Evolutionary conservation across 176 grass and related monocot species (phyloP).

Genomic region (Pontederia paniculata): DNA sequence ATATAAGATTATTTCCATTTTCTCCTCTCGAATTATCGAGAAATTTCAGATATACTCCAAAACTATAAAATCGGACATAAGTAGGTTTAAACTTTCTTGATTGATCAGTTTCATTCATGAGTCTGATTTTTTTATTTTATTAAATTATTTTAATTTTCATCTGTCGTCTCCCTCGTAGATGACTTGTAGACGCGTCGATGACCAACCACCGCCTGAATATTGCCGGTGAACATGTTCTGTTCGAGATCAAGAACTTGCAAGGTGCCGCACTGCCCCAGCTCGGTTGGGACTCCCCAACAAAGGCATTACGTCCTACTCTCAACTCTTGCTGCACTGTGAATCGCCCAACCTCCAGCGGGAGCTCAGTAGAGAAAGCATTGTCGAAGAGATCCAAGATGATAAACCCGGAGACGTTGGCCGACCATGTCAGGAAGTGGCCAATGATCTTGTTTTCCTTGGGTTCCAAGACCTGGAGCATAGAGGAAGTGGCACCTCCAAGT

Average conservation of each 20-base stretch:
- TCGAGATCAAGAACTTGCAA: slow-evolving; percentile 82
- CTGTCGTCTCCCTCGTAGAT: too few species aligned
- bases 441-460: slow-evolving; percentile 46
- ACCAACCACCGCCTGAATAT: slow-evolving; percentile 33
- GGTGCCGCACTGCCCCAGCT: slow-evolving; percentile 64
- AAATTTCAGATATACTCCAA: too few species aligned
- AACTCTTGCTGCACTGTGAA: slow-evolving; percentile 55
- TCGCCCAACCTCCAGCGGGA: slow-evolving; percentile 44
- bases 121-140: too few species aligned
- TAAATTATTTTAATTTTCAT: too few species aligned
- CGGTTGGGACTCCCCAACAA: slow-evolving; percentile 43
- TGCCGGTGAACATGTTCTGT: slow-evolving; percentile 49
- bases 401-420: slow-evolving; percentile 32
- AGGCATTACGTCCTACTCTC: slow-evolving; percentile 56
- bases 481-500: slow-evolving; percentile 1
- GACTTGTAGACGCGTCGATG: too few species aligned
- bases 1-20: too few species aligned
- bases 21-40: too few species aligned
- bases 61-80: too few species aligned
- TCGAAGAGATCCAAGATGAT: slow-evolving; percentile 65
- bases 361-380: slow-evolving; percentile 44
- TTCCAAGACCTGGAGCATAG: slow-evolving; percentile 50
- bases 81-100: too few species aligned
- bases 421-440: slow-evolving; percentile 66
- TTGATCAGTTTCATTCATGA: too few species aligned